Base-by-base conservation (phyloP, 306 rosid genomes). In the Vigna hirtella region DNA sequence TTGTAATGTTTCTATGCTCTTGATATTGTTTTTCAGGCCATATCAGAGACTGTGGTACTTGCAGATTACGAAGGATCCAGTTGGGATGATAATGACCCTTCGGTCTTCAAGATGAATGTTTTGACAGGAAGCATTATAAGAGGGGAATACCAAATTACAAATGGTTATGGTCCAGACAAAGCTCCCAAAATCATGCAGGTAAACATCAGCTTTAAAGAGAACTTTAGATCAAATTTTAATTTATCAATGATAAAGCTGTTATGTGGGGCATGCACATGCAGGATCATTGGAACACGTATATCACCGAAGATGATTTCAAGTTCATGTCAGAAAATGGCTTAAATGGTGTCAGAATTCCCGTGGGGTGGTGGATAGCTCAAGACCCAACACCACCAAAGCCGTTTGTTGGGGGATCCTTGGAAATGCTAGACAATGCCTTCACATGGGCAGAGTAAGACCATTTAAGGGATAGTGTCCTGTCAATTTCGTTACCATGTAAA, bases 381-480 rank as follows among this genome's bases (percentile, higher is more conserved):
- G 96, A 91, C 78, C 96, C 96, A 58, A 81, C 83, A 66, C 96
- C 96, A 28, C 93, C 93, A 45, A 83, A 64, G 28, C 96, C 96
- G 22, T 91, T 87, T 72, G 89, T 91, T 51, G 91, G 90, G 48
- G 93, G 93, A 5, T 89, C 96, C 16, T 82, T 87, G 73, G 45
- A 79, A 70, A 81, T 66, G 26, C 79, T 91, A 14, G 93, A 91
- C 84, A 86, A 86, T 74, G 93, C 89, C 47, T 91, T 89, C 88
- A 86, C 85, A 72, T 89, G 96, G 96, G 91, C 96, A 79, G 75
- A 77, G 93, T 90, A 83, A 84, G 91, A 59, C 9, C 22, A 45
- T 47, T 59, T 74, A 56, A 47, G 6, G 40, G 30, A 12, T 66
- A 10, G 4, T 14, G 52, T 43, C 13, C 52, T 55, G 64, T 55